Evolutionary conservation across 768 basidiomycete species (phyloP).

Genomic region (Panellus pusillus): DNA sequence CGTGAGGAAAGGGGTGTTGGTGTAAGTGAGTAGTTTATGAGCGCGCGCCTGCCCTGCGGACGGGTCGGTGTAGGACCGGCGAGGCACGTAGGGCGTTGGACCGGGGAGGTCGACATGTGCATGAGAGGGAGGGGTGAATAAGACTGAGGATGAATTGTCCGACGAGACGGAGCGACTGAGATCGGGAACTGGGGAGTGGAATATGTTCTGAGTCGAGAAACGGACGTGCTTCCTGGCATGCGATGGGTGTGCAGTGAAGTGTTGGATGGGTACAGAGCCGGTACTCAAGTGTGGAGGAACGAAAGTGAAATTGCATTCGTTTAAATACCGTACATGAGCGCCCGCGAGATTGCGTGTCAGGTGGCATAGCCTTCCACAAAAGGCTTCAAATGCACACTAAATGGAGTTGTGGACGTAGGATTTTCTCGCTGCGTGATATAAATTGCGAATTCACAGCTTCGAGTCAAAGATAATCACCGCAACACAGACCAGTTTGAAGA

Average conservation of each 20-base stretch:
- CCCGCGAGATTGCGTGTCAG: too few relatives aligned
- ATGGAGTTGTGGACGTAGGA: too few relatives aligned
- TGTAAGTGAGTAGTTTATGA: conserved; percentile 5
- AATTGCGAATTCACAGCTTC: too few relatives aligned
- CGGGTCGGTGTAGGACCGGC: conserved; percentile 3
- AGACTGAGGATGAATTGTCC: background rate
- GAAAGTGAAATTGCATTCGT: too few relatives aligned
- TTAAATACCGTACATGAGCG: too few relatives aligned
- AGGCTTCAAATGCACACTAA: too few relatives aligned
- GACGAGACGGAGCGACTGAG: background rate
- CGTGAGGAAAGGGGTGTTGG: background rate
- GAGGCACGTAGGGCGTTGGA: conserved; percentile 1
- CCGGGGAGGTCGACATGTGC: conserved; percentile 7
- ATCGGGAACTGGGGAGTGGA: background rate
- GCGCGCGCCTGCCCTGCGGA: background rate
- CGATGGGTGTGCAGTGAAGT: background rate
- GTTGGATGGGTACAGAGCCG: too few relatives aligned
- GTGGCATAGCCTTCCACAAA: too few relatives aligned
- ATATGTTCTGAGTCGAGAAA: background rate
- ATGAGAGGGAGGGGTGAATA: conserved; percentile 9
- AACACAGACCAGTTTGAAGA: too few relatives aligned
- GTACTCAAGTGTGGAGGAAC: too few relatives aligned
- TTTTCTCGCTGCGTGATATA: too few relatives aligned
- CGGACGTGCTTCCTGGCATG: background rate
- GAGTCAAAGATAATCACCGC: too few relatives aligned